Evolutionary conservation across 2,329 filamentous ascomycete species (phyloP).

Genomic region (Colletotrichum navitas): DNA sequence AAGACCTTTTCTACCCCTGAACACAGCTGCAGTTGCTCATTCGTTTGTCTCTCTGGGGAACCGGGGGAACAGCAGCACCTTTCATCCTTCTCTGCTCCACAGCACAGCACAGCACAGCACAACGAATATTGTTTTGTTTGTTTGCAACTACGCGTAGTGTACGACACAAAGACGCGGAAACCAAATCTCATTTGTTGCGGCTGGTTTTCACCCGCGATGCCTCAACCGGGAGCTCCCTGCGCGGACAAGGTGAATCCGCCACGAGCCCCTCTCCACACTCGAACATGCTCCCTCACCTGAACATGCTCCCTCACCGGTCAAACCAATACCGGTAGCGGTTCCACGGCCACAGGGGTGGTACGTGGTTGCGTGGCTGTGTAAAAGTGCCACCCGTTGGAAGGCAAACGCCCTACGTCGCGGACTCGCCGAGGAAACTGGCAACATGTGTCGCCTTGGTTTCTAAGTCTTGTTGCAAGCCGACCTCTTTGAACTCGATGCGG

Average conservation of each 20-base stretch:
- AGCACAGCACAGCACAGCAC: not conserved
- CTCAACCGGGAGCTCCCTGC: slow-evolving; percentile 13
- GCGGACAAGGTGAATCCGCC: slow-evolving; percentile 22
- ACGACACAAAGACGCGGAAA: not conserved
- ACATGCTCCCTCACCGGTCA: not conserved
- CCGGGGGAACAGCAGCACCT: slow-evolving; percentile 2
- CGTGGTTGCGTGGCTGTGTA: slow-evolving; percentile 35
- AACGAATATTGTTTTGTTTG: not conserved
- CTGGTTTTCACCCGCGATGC: slow-evolving; percentile 9
- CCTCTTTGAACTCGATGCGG: not conserved
- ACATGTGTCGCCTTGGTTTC: not conserved
- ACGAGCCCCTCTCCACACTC: slow-evolving; percentile 25
- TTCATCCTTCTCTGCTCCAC: not conserved
- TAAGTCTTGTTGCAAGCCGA: not conserved
- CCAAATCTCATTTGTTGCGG: not conserved
- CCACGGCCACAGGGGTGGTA: slow-evolving; percentile 26
- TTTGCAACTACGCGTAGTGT: too few species aligned
- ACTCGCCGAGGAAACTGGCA: slow-evolving; percentile 2
- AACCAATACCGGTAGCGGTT: not conserved
- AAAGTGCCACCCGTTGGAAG: not conserved
- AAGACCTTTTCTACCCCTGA: slow-evolving; percentile 15
- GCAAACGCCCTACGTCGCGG: not conserved
- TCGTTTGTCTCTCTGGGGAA: not conserved
- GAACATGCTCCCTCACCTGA: not conserved
- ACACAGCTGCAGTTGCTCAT: slow-evolving; percentile 1